Evolutionary conservation across 495 filamentous ascomycete genomes (phyloP).

Genomic region (Usnea hakonensis): DNA sequence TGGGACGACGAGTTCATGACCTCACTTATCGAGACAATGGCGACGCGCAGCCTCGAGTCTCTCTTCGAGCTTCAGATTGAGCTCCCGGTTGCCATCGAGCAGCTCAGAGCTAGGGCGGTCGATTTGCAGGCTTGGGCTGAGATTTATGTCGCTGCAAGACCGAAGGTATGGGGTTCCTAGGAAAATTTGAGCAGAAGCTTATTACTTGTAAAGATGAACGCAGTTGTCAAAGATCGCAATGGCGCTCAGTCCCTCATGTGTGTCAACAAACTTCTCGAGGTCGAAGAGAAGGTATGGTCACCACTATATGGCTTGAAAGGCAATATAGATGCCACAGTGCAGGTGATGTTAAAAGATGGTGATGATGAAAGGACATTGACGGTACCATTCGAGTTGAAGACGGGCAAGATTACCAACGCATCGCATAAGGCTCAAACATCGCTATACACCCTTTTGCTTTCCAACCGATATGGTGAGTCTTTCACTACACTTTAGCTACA

Average conservation of each 20-base stretch:
- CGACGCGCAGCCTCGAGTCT: constrained; percentile 69
- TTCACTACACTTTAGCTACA: neutral
- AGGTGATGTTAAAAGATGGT: constrained; percentile 71
- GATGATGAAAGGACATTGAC: constrained; percentile 57
- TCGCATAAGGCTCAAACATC: constrained; percentile 88
- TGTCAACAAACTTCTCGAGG: constrained; percentile 87
- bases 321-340: constrained; percentile 96
- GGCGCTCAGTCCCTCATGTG: constrained; percentile 66
- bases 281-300: constrained; percentile 97
- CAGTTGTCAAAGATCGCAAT: constrained; percentile 70
- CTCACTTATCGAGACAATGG: constrained; percentile 53
- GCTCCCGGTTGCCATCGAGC: constrained; percentile 59
- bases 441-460: constrained; percentile 85
- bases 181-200: neutral
- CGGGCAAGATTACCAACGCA: constrained; percentile 65
- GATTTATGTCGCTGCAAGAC: constrained; percentile 63
- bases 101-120: constrained; percentile 70
- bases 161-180: constrained; percentile 46
- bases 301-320: constrained; percentile 95
- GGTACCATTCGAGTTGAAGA: constrained; percentile 92
- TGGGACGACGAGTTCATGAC: constrained; percentile 66
- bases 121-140: constrained; percentile 77
- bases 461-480: constrained; percentile 76
- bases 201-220: constrained; percentile 47
- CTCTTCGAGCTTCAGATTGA: constrained; percentile 76